These are phyloP conservation scores for Eucalyptus leucophloia DNA, from an alignment of 345 rosid genomes.

Conservation along the genomic window DNA sequence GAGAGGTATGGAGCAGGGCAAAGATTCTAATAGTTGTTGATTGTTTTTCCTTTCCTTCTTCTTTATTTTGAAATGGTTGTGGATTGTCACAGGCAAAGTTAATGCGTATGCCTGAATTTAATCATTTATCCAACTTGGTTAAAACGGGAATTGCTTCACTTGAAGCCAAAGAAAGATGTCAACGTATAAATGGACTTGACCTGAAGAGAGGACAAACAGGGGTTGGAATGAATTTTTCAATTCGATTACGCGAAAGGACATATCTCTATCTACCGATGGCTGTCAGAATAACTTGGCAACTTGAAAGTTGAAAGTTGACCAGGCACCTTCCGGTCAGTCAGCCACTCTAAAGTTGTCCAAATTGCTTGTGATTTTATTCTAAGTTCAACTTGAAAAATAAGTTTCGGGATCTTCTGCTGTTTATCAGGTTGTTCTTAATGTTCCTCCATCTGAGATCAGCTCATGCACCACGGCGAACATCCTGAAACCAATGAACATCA, in stretches of 20 bases:
- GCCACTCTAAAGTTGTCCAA: background rate
- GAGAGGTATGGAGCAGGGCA: background rate
- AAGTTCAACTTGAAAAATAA: background rate
- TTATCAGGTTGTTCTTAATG: background rate
- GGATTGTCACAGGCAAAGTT: background rate
- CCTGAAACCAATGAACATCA: background rate
- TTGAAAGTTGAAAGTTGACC: background rate
- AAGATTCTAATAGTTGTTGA: background rate
- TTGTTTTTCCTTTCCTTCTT: too few species aligned
- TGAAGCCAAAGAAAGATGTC: background rate
- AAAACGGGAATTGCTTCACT: background rate
- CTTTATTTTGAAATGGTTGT: background rate
- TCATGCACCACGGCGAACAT: background rate
- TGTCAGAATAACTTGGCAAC: background rate
- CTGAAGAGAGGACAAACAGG: background rate
- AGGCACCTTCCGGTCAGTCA: background rate
- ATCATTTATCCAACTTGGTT: background rate
- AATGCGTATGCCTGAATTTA: background rate
- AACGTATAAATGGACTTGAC: background rate
- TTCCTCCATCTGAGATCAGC: background rate
- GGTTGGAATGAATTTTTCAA: background rate
- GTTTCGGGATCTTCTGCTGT: background rate
- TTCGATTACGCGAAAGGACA: background rate
- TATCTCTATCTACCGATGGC: background rate
- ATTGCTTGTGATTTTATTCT: background rate